Evolutionary conservation across 345 rosid species (phyloP), one percentile per base, ranked within the genome.

Genomic region (Bretschneidera sinensis): DNA sequence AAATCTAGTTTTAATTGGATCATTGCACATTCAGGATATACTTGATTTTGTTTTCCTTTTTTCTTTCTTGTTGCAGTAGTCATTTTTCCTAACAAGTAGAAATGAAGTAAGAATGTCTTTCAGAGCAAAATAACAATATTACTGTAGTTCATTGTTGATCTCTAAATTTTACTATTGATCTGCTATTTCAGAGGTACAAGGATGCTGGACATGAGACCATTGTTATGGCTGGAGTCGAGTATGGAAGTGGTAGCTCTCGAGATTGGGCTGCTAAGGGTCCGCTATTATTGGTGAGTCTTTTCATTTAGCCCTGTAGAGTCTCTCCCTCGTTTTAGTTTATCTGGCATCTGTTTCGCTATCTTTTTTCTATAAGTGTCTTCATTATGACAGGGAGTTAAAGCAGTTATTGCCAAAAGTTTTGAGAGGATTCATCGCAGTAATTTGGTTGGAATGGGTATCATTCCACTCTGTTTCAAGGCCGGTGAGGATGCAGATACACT

Each of bases 221-320:
- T 59, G 67, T 94, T 62, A 72, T 94, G 54, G 99, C 99, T 71
- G 97, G 99, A 74, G 95, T 97, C 0, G 99, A 94, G 71, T 94
- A 94, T 53, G 97, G 97, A 74, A 94, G 99, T 65, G 99, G 99
- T 79, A 94, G 99, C 79, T 94, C 99, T 21, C 80, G 99, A 61
- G 99, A 94, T 79, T 94, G 99, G 99, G 99, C 99, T 67, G 97
- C 99, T 54, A 94, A 94, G 82, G 99, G 99, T 67, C 99, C 99
- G 20, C 85, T 91, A 96, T 61, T 94, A 54, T 76, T 84, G 92
- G 99, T 90, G 63, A 65, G 81, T 63, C 35, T 48, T 61, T 18
- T 55, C 6, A 39, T 39, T 11, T 39, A 14, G 15, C 35, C 9
- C 35, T 4, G 4, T 9, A 31, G 6, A 9, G 4, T 4, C 35